Conservation (phyloP, 345 rosid species). For the Dovyalis caffra region DNA sequence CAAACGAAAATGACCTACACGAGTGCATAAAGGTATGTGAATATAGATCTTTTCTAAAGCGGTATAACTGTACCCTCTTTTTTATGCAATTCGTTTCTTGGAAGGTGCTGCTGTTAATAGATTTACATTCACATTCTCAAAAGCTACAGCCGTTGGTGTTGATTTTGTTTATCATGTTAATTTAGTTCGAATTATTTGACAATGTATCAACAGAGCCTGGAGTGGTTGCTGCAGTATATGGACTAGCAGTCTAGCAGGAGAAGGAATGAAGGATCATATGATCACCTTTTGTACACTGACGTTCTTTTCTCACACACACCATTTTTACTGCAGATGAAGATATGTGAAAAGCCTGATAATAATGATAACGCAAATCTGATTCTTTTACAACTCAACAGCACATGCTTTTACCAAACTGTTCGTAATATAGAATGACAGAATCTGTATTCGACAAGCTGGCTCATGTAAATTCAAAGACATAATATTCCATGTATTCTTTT, state of each 20-base stretch:
- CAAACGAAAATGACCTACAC: constrained; percentile 61
- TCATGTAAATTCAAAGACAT: not conserved
- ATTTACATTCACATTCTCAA: not conserved
- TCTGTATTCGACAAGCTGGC: not conserved
- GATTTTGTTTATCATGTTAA: not conserved
- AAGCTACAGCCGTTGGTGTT: not conserved
- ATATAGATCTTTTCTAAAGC: not conserved
- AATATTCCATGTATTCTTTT: not conserved
- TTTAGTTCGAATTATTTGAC: not conserved
- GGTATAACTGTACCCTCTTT: not conserved
- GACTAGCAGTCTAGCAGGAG: constrained; percentile 7
- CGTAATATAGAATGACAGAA: not conserved
- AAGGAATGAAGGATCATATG: not conserved
- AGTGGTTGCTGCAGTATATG: constrained; percentile 49
- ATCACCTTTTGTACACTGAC: not conserved
- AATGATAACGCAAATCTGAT: not conserved
- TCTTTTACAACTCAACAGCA: constrained; percentile 6
- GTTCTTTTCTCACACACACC: not conserved
- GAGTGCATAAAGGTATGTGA: constrained; percentile 67
- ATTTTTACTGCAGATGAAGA: not conserved
- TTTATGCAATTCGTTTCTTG: not conserved
- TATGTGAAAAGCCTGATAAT: not conserved
- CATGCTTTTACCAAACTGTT: not conserved
- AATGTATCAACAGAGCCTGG: constrained; percentile 55
- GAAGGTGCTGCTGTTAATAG: not conserved